Evolutionary conservation across 768 basidiomycete genomes (phyloP).

Genomic region (Chlorophyllum brunneum): DNA sequence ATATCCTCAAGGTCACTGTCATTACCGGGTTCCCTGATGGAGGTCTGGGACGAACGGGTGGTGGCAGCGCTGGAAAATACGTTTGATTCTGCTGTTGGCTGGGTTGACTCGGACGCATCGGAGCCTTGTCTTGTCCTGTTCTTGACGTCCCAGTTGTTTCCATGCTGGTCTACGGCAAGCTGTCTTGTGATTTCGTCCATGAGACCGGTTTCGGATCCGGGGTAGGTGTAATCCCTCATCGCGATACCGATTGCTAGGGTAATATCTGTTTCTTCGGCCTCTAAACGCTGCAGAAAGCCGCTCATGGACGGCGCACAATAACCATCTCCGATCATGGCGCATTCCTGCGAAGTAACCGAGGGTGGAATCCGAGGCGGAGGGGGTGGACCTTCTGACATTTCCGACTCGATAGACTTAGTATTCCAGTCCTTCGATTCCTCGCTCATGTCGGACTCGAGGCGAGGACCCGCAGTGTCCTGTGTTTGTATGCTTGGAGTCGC

Average conservation of each 20-base stretch:
- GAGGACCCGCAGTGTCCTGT: not conserved
- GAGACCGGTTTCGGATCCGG: not conserved
- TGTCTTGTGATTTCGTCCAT: not conserved
- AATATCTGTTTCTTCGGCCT: constrained; percentile 26
- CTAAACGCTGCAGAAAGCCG: constrained; percentile 20
- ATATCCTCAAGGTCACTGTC: constrained; percentile 13
- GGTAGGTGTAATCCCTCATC: constrained; percentile 9
- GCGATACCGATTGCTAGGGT: constrained; percentile 21
- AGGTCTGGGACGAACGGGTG: constrained; percentile 19
- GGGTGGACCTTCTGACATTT: not conserved
- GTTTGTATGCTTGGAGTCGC: not conserved
- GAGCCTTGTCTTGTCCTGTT: constrained; percentile 22
- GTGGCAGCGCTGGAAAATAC: constrained; percentile 13
- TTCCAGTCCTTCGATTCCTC: not conserved
- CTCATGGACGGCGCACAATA: not conserved
- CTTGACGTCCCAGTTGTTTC: not conserved
- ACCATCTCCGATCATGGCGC: not conserved
- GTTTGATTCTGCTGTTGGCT: constrained; percentile 20
- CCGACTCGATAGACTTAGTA: not conserved
- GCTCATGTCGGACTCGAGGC: not conserved
- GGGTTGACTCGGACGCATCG: constrained; percentile 28
- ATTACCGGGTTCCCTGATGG: constrained; percentile 7
- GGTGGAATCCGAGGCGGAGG: constrained; percentile 3
- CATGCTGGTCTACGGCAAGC: constrained; percentile 12
- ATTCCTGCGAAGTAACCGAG: not conserved